A percentile compares a stretch with the other conserved stretches of the same genome.
These are phyloP conservation scores for Hypoxylon sp. DNA, from an alignment of 2,329 filamentous ascomycete species.

Conservation along the genomic window DNA sequence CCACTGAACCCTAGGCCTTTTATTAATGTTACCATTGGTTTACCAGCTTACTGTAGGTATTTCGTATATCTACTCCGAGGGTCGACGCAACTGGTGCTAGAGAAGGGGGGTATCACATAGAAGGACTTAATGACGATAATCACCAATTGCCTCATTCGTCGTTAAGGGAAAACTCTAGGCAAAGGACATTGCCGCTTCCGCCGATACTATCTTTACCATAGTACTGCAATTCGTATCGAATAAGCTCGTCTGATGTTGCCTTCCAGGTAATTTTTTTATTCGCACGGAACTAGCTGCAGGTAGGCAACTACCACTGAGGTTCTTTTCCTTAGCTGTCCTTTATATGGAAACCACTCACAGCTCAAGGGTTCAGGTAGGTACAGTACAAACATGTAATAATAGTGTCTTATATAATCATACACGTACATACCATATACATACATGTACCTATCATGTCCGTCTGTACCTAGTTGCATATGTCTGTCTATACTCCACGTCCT, in stretches of 20 bases:
- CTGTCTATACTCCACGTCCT: constrained; percentile 2
- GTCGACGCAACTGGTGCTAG: constrained; percentile 23
- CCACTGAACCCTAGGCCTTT: constrained; percentile 12
- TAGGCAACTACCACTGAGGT: constrained; percentile 14
- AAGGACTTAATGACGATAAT: constrained; percentile 20
- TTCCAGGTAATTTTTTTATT: constrained; percentile 13
- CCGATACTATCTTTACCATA: constrained; percentile 19
- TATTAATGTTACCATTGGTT: constrained; percentile 5
- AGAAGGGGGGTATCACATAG: constrained; percentile 6
- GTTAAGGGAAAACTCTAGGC: constrained; percentile 26
- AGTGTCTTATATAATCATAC: constrained; percentile 19
- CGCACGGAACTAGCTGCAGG: background rate
- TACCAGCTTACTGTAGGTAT: constrained; percentile 17
- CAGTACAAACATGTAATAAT: constrained; percentile 4
- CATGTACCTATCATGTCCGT: constrained; percentile 2
- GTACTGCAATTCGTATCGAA: constrained; percentile 26
- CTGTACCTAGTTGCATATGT: background rate
- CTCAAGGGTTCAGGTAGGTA: constrained; percentile 14
- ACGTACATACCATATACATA: constrained; percentile 3
- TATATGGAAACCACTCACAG: constrained; percentile 3
- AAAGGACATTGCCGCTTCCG: constrained; percentile 18
- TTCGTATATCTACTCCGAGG: constrained; percentile 30
- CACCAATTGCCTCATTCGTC: constrained; percentile 24
- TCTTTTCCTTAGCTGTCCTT: constrained; percentile 7
- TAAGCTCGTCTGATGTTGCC: constrained; percentile 19